Evolutionary conservation across 768 basidiomycete genomes (phyloP).

Genomic region (Russula brevipes): DNA sequence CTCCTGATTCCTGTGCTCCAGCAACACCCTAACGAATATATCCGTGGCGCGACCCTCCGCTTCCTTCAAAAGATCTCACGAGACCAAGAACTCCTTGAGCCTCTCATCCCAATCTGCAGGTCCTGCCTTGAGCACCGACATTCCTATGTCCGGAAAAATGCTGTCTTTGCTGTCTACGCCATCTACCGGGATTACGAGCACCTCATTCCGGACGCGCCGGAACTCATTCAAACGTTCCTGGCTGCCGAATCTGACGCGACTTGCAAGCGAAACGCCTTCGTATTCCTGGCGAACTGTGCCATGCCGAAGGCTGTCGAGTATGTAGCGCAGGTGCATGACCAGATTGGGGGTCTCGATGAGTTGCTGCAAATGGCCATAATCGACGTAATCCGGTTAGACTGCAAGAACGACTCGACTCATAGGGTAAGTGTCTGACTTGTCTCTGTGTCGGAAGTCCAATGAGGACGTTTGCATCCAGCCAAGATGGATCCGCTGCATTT

Average conservation of each 20-base stretch:
- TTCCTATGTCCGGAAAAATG: conserved; percentile 96
- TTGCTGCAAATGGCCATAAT: conserved; percentile 93
- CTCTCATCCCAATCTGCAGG: conserved; percentile 89
- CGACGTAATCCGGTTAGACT: conserved; percentile 88
- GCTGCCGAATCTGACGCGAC: conserved; percentile 93
- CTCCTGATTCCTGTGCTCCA: conserved; percentile 31
- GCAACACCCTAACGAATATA: conserved; percentile 99
- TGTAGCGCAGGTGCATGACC: conserved; percentile 79
- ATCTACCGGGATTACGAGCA: conserved; percentile 93
- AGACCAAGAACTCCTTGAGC: conserved; percentile 91
- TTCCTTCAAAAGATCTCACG: conserved; percentile 94
- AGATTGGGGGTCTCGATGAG: conserved; percentile 79
- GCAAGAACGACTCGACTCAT: conserved; percentile 76
- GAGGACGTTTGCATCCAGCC: conserved; percentile 42
- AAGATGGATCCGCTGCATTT: conserved; percentile 91
- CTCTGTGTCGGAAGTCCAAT: neutral
- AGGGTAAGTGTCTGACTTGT: conserved; percentile 48
- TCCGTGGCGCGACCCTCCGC: conserved; percentile 94
- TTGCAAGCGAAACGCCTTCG: conserved; percentile 96
- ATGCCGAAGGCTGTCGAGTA: conserved; percentile 92
- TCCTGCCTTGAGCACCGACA: conserved; percentile 96
- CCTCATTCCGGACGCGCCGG: conserved; percentile 93
- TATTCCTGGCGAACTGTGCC: conserved; percentile 81
- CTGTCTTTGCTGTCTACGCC: conserved; percentile 91
- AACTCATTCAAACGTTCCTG: conserved; percentile 94